Evolutionary conservation across 208 protist genomes (phyloP), one percentile per base, ranked within the genome.

Genomic region (Leishmania tarentolae): DNA sequence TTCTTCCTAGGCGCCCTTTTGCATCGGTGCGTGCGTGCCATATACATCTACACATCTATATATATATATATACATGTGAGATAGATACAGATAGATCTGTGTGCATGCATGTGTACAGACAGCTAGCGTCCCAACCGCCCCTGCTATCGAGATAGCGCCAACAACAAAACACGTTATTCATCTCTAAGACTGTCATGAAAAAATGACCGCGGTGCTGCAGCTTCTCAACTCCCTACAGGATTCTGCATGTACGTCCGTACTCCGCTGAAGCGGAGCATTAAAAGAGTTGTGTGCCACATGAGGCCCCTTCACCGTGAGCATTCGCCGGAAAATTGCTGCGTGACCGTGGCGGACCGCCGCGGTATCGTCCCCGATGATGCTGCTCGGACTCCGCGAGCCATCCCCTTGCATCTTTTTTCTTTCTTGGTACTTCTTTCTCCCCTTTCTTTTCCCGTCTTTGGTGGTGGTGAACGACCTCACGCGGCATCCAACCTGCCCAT

Each of bases 41-140:
- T 31, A 7, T 21, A 65, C 59, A 28, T 65, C 5, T 28, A 65
- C 28, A 28, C 35, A 7, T 69, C 15, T 40, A 9, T n/a, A 66
- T 66, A 40, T 66, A 66, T 66, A 66, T 66, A 66, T 31, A n/a
- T 28, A 28, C n/a, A n/a, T n/a, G n/a, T n/a, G n/a, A n/a, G n/a
- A 40, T 66, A 66, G 31, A 66, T 66, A 66, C 21, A n/a, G 5
- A 28, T 28, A 63, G 19, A 8, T 31, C 7, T 40, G 35, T 3
- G 35, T 5, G 7, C 21, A 6, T 28, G 37, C 19, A 35, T 47
- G 65, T 40, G 31, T 4, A 19, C 8, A 40, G 5, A 2, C 21
- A 3, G 31, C 31, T 7, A 3, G 2, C 42, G 13, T 40, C 17
- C 24, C 42, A 1, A 4, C 21, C 21, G 56, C 56, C n/a, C 19